phyloP scores from a whole-genome alignment of 768 basidiomycete species.

The Butyriboletus loyo region DNA sequence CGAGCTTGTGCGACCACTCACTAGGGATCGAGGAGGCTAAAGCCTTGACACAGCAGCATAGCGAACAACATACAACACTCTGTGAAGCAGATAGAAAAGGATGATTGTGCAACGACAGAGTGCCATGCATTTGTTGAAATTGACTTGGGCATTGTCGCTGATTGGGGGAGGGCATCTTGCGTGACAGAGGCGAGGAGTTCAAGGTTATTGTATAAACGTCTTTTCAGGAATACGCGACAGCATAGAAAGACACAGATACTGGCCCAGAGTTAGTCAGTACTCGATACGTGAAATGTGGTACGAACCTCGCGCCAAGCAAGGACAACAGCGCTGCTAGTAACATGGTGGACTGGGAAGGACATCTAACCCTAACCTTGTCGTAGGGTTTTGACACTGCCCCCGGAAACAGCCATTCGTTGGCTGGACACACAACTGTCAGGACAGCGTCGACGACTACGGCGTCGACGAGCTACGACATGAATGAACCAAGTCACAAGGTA shows the following conservation, averaged over 20 bases:
- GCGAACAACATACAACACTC: constrained; percentile 73
- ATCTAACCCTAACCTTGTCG: constrained; percentile 30
- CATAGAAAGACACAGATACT: constrained; percentile 54
- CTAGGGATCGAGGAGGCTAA: constrained; percentile 52
- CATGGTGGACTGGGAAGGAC: constrained; percentile 7
- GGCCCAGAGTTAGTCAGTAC: neutral
- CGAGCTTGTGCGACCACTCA: constrained; percentile 33
- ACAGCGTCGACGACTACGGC: constrained; percentile 14
- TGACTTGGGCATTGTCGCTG: constrained; percentile 18
- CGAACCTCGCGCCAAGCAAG: constrained; percentile 22
- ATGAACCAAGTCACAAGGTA: constrained; percentile 27
- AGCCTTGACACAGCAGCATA: constrained; percentile 69
- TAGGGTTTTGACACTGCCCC: constrained; percentile 24
- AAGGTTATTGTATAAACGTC: constrained; percentile 58
- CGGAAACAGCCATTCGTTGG: constrained; percentile 9
- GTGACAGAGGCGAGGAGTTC: constrained; percentile 41
- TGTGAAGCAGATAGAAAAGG: constrained; percentile 71
- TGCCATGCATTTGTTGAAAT: constrained; percentile 40
- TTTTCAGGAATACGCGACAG: constrained; percentile 58
- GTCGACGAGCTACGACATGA: constrained; percentile 27
- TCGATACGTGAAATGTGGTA: neutral
- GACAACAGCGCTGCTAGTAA: constrained; percentile 9
- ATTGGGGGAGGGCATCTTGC: constrained; percentile 24
- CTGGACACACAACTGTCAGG: neutral
- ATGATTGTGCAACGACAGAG: constrained; percentile 50